phyloP scores from a whole-genome alignment of 495 filamentous ascomycete species.

The Thozetella sp. region DNA sequence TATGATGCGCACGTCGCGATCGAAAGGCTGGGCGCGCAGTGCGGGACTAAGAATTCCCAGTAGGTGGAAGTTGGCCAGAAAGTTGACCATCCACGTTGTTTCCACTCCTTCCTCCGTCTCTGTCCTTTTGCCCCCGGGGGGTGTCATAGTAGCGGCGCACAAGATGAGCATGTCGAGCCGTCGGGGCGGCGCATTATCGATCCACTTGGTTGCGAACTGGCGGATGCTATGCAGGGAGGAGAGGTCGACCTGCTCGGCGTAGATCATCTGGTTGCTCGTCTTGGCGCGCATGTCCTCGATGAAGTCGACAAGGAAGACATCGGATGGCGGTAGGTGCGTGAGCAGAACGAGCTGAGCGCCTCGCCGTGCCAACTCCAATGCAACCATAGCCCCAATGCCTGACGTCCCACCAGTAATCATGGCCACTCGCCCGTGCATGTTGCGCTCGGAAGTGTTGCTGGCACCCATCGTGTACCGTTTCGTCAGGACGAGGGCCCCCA shows the following conservation, averaged over 20 bases:
- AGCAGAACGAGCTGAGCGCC: constrained; percentile 93
- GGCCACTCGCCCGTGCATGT: constrained; percentile 90
- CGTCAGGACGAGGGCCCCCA: constrained; percentile 62
- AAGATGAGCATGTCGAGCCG: constrained; percentile 93
- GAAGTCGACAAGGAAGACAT: constrained; percentile 89
- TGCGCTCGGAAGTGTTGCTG: constrained; percentile 72
- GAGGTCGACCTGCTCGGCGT: constrained; percentile 93
- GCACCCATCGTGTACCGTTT: constrained; percentile 83
- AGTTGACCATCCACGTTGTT: constrained; percentile 91
- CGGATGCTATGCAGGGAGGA: constrained; percentile 84
- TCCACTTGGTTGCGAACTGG: constrained; percentile 96
- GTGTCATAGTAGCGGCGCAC: constrained; percentile 75
- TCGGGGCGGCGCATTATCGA: constrained; percentile 90
- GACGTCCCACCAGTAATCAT: constrained; percentile 96
- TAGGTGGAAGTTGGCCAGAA: constrained; percentile 92
- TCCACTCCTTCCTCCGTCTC: constrained; percentile 80
- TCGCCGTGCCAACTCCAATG: constrained; percentile 71
- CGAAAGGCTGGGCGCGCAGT: constrained; percentile 84
- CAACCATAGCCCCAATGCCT: constrained; percentile 81
- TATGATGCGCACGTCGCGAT: constrained; percentile 89
- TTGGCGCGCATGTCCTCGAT: constrained; percentile 82
- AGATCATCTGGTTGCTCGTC: constrained; percentile 88
- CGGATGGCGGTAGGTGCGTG: constrained; percentile 75
- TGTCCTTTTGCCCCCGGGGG: constrained; percentile 52
- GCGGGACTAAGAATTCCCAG: constrained; percentile 88